Conservation (phyloP, 495 filamentous ascomycete genomes). For the Xylaria cubensis region DNA sequence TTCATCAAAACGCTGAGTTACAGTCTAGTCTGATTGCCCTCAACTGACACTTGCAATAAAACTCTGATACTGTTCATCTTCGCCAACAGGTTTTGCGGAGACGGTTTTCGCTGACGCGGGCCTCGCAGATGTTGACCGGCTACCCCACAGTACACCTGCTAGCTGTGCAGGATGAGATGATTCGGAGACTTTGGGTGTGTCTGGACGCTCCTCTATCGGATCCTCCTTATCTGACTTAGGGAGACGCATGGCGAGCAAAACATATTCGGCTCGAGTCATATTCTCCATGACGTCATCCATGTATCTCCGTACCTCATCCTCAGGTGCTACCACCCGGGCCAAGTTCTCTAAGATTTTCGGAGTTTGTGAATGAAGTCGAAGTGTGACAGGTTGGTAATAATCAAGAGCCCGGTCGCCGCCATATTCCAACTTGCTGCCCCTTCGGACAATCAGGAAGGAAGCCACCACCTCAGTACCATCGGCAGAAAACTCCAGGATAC, state of each 20-base stretch:
- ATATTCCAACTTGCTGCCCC: conserved; percentile 61
- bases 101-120: conserved; percentile 41
- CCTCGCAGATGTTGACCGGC: conserved; percentile 36
- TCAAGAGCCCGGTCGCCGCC: conserved; percentile 63
- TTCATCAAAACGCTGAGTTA: background rate
- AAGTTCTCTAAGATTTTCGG: conserved; percentile 73
- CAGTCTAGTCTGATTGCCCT: conserved; percentile 12
- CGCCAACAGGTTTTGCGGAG: conserved; percentile 40
- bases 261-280: conserved; percentile 71
- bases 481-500: conserved; percentile 75
- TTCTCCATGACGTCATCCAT: conserved; percentile 86
- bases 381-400: conserved; percentile 91
- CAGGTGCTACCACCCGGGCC: conserved; percentile 76
- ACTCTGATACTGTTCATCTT: conserved; percentile 56
- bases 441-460: conserved; percentile 71
- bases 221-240: conserved; percentile 56
- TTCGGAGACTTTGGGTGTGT: conserved; percentile 35
- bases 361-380: conserved; percentile 70
- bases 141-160: conserved; percentile 50
- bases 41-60: conserved; percentile 51
- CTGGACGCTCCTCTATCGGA: conserved; percentile 38
- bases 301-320: conserved; percentile 77
- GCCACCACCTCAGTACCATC: conserved; percentile 56
- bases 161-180: conserved; percentile 32
- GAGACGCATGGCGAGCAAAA: conserved; percentile 70